Evolutionary conservation across 257 asterid species (phyloP), one percentile per base, ranked within the genome.

Genomic region (Primulina eburnea): DNA sequence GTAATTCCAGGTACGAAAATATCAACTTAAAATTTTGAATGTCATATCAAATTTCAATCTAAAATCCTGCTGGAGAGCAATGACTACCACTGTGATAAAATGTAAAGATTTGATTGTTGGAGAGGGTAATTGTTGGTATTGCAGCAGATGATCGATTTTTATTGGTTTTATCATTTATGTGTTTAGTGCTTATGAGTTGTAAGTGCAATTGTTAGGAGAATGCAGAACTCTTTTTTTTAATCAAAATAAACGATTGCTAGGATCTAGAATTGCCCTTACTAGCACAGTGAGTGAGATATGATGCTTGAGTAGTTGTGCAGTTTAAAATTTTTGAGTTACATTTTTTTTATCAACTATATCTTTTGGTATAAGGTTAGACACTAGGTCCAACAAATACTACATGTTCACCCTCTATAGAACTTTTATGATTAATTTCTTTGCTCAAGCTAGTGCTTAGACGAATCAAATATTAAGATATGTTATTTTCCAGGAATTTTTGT

Each of bases 401-500:
- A 43, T 14, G 55, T 43, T 43, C 55, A 43, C 18, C 55, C 18
- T 16, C 55, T 43, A 14, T 50, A 16, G 57, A 50, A 16, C 0
- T 50, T 50, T 50, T 17, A 16, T 50, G 57, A 17, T 50, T 50
- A 8, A 16, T 50, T 50, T 50, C 56, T 16, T 16, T 50, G 20
- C 7, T 5, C 57, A 50, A 16, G 20, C 57, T 14, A 6, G 8
- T 16, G n/a, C 57, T 50, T 50, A 34, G 21, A 20, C 9, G 61
- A 28, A 61, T 69, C 17, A 18, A 55, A 43, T 72, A 11, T 68
- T 43, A 8, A 65, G 28, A 16, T 59, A 24, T 50, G 38, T 29
- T 66, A 67, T 62, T 74, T 63, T 78, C 63, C 94, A 93, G 99
- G 99, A 61, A 93, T 93, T 74, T 93, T 93, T 82, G 99, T 93